These are phyloP conservation scores for Boletus insuetus DNA, from an alignment of 768 basidiomycete species.

Conservation along the genomic window DNA sequence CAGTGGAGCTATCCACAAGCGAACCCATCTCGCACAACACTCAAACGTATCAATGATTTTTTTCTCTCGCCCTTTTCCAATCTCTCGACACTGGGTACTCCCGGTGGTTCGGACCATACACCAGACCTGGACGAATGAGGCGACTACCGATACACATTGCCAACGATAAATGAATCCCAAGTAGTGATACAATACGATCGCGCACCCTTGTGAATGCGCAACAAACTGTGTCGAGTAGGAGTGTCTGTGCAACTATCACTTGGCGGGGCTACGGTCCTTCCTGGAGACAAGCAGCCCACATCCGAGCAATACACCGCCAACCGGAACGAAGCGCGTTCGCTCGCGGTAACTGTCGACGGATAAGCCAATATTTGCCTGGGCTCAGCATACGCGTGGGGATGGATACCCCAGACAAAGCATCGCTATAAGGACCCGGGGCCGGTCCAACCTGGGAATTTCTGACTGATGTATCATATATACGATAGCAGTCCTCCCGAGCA, in stretches of 20 bases:
- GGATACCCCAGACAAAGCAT: slow-evolving; percentile 68
- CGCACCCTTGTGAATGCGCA: no score
- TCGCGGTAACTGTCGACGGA: slow-evolving; percentile 72
- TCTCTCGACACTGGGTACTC: not conserved
- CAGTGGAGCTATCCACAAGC: slow-evolving; percentile 78
- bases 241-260: not conserved
- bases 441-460: slow-evolving; percentile 26
- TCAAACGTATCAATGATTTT: slow-evolving; percentile 78
- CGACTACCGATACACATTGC: not conserved
- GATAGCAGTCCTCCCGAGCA: no score
- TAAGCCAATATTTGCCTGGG: slow-evolving; percentile 63
- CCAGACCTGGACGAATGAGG: not conserved
- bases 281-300: slow-evolving; percentile 24
- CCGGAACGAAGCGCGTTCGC: slow-evolving; percentile 53
- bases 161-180: not conserved
- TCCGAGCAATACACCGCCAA: slow-evolving; percentile 58
- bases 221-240: not conserved
- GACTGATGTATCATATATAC: no score
- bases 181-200: not conserved
- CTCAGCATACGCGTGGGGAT: slow-evolving; percentile 51
- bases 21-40: slow-evolving; percentile 80
- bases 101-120: not conserved
- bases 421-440: slow-evolving; percentile 73
- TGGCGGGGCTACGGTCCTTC: not conserved
- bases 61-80: slow-evolving; percentile 44